Conservation (phyloP, 345 rosid genomes). For the Corymbia maculata region DNA sequence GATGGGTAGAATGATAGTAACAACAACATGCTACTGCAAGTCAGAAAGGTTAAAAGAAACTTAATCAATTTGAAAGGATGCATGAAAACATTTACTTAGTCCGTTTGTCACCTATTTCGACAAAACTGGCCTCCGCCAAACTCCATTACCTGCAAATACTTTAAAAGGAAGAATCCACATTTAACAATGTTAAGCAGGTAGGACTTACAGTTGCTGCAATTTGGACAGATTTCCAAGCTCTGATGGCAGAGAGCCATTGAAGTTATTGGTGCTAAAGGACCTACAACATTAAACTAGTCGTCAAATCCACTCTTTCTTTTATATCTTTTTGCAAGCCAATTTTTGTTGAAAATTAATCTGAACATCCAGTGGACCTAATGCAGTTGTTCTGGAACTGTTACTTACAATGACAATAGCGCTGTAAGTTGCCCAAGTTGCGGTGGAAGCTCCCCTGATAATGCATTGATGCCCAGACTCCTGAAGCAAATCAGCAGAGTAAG, state of each 20-base stretch:
- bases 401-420: constrained; percentile 42
- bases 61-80: neutral
- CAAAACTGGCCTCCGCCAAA: neutral
- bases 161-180: neutral
- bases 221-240: neutral
- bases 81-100: neutral
- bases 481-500: neutral
- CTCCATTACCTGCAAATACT: neutral
- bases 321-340: neutral
- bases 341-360: neutral
- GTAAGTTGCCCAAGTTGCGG: constrained; percentile 56
- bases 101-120: neutral
- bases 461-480: constrained; percentile 49
- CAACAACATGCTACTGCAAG: neutral
- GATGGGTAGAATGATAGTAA: neutral
- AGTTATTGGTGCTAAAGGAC: neutral
- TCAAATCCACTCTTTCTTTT: too few relatives aligned
- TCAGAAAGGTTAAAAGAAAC: neutral
- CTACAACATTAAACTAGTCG: neutral
- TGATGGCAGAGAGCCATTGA: neutral
- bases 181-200: neutral
- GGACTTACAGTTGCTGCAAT: neutral
- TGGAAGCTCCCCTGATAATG: constrained; percentile 58
- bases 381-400: neutral
- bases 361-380: neutral